These are phyloP conservation scores for Verticillium albo-atrum DNA, from an alignment of 2,329 filamentous ascomycete species.

Conservation along the genomic window DNA sequence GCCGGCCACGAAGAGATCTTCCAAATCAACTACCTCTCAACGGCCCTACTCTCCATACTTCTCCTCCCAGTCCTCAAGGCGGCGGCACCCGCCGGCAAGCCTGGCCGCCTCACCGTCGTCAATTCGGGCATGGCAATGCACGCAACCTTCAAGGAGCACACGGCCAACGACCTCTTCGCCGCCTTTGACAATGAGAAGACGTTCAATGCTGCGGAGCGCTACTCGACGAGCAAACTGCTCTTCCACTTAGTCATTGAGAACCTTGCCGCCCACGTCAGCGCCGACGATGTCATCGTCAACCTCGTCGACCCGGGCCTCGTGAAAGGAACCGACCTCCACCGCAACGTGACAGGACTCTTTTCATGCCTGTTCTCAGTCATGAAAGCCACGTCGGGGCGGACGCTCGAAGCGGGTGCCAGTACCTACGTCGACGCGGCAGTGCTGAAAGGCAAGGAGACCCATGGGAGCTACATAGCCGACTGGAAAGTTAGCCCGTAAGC, in stretches of 20 bases:
- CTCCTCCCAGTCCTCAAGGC: conserved; percentile 24
- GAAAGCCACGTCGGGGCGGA: conserved; percentile 21
- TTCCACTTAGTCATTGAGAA: conserved; percentile 29
- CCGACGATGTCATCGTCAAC: conserved; percentile 39
- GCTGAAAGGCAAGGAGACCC: conserved; percentile 40
- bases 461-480: conserved; percentile 42
- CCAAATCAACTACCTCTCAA: conserved; percentile 35
- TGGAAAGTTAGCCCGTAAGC: conserved; percentile 41
- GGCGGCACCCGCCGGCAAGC: conserved; percentile 14
- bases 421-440: conserved; percentile 40
- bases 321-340: conserved; percentile 35
- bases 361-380: conserved; percentile 13
- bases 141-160: conserved; percentile 18
- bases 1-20: conserved; percentile 34
- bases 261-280: conserved; percentile 28
- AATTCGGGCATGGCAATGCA: conserved; percentile 19
- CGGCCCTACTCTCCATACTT: conserved; percentile 24
- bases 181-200: conserved; percentile 23
- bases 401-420: conserved; percentile 31
- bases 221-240: conserved; percentile 24
- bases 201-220: conserved; percentile 17
- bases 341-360: conserved; percentile 17
- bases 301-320: conserved; percentile 40
- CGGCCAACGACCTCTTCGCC: conserved; percentile 15
- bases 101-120: conserved; percentile 23